Evolutionary conservation across 2,329 filamentous ascomycete genomes (phyloP), one percentile per base, ranked within the genome.

Genomic region (Escovopsis sp.): DNA sequence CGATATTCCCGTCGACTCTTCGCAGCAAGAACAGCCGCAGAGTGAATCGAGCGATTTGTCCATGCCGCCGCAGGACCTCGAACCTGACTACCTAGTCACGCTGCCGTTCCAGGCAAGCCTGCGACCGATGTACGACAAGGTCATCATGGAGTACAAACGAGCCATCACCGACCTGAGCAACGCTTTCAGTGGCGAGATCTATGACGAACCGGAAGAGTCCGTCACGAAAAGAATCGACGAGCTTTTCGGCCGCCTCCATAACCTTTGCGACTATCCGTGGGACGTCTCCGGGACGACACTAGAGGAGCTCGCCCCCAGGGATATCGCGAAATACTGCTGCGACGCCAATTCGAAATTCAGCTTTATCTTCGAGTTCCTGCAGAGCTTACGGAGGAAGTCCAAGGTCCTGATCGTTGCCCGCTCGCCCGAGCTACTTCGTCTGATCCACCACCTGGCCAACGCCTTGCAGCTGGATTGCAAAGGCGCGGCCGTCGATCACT

Each of bases 271-370:
- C 50, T 67, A 74, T 33, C 74, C 73, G 4, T 67, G 68, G 5
- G 68, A 72, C 31, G 56, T 68, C 33, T 57, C 70, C 20, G 66
- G 66, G n/a, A 59, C 70, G 7, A 52, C 57, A 2, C 51, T 65
- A 11, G 57, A 59, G 20, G 47, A 50, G 4, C 45, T 73, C 42
- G 54, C 63, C 2, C 50, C 63, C 7, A 51, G 55, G 4, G 62
- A 68, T 16, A 59, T 65, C 41, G 67, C 68, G 48, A 76, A 68
- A 50, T 72, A 75, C 47, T 66, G 68, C 2, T 64, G 68, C 42
- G 68, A 68, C 40, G 68, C 72, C 9, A 79, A 76, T 53, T 60
- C 71, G 42, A 81, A 81, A 48, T 75, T 72, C 48, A 67, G 65
- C 29, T 80, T 81, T 48, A 50, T 79, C 6, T 68, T 65, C 36